Evolutionary conservation across 345 rosid genomes (phyloP), one percentile per base, ranked within the genome.

Genomic region (Melaleuca quinquenervia): DNA sequence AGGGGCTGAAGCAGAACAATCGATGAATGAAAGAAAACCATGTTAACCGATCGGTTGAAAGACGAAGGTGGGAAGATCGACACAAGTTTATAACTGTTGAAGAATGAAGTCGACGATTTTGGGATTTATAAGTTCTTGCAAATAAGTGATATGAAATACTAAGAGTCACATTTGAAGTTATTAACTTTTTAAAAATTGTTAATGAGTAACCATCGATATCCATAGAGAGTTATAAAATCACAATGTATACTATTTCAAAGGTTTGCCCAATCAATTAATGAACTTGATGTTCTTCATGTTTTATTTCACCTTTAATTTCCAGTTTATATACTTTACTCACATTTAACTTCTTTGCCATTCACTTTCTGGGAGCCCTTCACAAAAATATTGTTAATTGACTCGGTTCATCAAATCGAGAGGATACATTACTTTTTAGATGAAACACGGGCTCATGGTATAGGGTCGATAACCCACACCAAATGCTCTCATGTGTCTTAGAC

Each of bases 121-220:
- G 0, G n/a, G 36, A 58, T 58, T n/a, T n/a, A 32, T 58, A 58
- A 58, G 4, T 52, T 56, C 6, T 56, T 11, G 15, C 29, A 26
- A 0, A 24, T 26, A 11, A 56, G 29, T 24, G 64, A 11, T 0
- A 15, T 0, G 11, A 26, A 11, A 56, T 56, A 12, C 24, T 56
- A 56, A 6, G 64, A 26, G 15, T 24, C 58, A 1, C 64, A 7
- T 56, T 58, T n/a, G 9, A 32, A 58, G 36, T 58, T 12, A 12
- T 32, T 58, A 13, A 58, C 70, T 58, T 58, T 18, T 8, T n/a
- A 12, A 3, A 3, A 6, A 29, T 1, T 29, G 29, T 32, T n/a
- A 6, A 32, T n/a, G n/a, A n/a, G 4, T n/a, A 29, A 58, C 70
- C 0, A 8, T 58, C 13, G 3, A 56, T 56, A 26, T 58, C 13